A percentile compares a stretch with the other conserved stretches of the same genome.
These are phyloP conservation scores for Clonostachys rhizophaga DNA, from an alignment of 2,329 filamentous ascomycete genomes.

Conservation along the genomic window DNA sequence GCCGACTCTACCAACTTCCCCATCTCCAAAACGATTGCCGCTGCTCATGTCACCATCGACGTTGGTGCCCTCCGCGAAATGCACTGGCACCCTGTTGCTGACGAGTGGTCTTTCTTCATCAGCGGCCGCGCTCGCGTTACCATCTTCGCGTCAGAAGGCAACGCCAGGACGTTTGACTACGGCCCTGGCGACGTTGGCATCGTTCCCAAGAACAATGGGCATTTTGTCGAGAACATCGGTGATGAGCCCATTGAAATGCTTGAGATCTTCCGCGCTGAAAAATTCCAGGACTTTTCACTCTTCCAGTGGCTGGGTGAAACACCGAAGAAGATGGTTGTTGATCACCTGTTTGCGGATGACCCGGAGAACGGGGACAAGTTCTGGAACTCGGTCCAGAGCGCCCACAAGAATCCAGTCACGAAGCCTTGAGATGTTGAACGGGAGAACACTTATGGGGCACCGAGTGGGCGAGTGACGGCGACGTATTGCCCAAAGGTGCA, in stretches of 20 bases:
- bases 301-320: slow-evolving; percentile 76
- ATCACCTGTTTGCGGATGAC: slow-evolving; percentile 62
- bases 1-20: slow-evolving; percentile 71
- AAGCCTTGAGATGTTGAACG: slow-evolving; percentile 11
- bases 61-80: slow-evolving; percentile 73
- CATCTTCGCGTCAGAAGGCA: slow-evolving; percentile 66
- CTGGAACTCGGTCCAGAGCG: slow-evolving; percentile 54
- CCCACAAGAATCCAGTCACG: slow-evolving; percentile 52
- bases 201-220: slow-evolving; percentile 72
- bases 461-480: too few species aligned
- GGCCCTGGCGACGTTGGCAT: slow-evolving; percentile 71
- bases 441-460: too few species aligned
- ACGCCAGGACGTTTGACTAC: slow-evolving; percentile 73
- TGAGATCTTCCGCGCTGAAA: slow-evolving; percentile 68
- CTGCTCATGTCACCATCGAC: slow-evolving; percentile 66
- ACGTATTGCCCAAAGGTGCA: too few species aligned
- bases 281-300: slow-evolving; percentile 68
- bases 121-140: slow-evolving; percentile 67
- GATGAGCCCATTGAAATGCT: slow-evolving; percentile 71
- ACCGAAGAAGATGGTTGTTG: slow-evolving; percentile 59
- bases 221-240: slow-evolving; percentile 78
- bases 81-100: slow-evolving; percentile 77
- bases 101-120: slow-evolving; percentile 81
- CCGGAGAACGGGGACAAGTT: slow-evolving; percentile 58
- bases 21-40: slow-evolving; percentile 67